phyloP scores from a whole-genome alignment of 1,284 basidiomycete species.

The Ceratobasidium sp. region DNA sequence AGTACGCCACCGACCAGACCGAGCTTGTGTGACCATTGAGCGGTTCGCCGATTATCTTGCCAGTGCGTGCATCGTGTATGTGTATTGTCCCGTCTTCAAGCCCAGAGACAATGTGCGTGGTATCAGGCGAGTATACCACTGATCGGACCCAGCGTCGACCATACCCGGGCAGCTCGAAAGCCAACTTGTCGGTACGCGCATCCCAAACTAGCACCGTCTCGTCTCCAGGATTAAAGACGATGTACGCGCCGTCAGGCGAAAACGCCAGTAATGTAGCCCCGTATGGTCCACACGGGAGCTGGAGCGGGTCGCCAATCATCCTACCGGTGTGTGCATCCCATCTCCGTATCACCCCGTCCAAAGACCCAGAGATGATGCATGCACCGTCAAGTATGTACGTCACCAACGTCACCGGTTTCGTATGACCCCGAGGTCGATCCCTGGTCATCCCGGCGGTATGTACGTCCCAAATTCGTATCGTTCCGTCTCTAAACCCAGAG shows the following conservation, averaged over 20 bases:
- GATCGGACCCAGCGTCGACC: not conserved
- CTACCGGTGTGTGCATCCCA: slow-evolving; percentile 20
- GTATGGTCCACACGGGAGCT: not conserved
- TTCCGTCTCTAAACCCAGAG: not conserved
- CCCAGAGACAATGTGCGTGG: not conserved
- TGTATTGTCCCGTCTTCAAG: not conserved
- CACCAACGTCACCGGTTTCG: not conserved
- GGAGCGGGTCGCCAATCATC: not conserved
- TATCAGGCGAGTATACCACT: slow-evolving; percentile 1
- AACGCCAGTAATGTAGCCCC: not conserved
- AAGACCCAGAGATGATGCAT: slow-evolving; percentile 25
- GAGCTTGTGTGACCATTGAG: no score
- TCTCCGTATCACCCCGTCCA: not conserved
- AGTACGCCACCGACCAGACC: no score
- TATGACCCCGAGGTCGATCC: not conserved
- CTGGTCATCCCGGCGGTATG: not conserved
- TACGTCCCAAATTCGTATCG: not conserved
- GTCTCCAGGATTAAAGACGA: not conserved
- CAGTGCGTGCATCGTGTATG: not conserved
- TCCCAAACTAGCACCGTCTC: not conserved
- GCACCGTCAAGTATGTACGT: slow-evolving; percentile 7
- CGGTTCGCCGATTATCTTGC: no score
- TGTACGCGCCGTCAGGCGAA: not conserved
- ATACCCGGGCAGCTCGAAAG: not conserved
- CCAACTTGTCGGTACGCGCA: no score